Conservation (phyloP, 768 basidiomycete species). For the Russula sp. region DNA sequence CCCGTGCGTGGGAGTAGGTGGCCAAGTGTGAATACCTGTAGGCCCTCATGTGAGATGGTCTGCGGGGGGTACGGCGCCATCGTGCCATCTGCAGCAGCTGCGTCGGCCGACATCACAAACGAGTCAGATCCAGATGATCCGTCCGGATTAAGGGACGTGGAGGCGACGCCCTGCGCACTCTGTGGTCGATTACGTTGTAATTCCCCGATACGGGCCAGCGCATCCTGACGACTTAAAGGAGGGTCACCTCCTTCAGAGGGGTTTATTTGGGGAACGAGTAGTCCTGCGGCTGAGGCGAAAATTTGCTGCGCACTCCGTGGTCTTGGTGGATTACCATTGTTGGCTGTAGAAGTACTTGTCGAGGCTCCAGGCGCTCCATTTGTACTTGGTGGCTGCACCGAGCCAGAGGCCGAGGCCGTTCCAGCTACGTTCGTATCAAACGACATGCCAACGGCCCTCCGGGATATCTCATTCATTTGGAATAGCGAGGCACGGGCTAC, state of each 20-base stretch:
- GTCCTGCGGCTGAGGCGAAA: slow-evolving; percentile 36
- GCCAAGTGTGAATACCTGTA: slow-evolving; percentile 79
- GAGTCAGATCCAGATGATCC: slow-evolving; percentile 26
- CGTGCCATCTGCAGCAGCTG: not conserved
- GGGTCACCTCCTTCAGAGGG: slow-evolving; percentile 30
- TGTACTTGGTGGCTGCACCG: slow-evolving; percentile 26
- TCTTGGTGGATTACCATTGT: slow-evolving; percentile 27
- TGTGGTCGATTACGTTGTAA: slow-evolving; percentile 38
- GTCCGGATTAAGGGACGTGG: slow-evolving; percentile 17
- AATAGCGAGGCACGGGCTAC: slow-evolving; percentile 66
- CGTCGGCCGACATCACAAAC: slow-evolving; percentile 20
- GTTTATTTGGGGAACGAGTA: slow-evolving; percentile 33
- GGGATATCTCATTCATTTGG: slow-evolving; percentile 77
- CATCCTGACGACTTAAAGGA: slow-evolving; percentile 43
- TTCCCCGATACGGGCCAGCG: slow-evolving; percentile 54
- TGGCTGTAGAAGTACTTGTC: slow-evolving; percentile 18
- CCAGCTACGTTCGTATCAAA: slow-evolving; percentile 31
- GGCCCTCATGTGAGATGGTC: slow-evolving; percentile 51
- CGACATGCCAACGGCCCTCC: slow-evolving; percentile 51
- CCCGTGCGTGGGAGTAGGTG: slow-evolving; percentile 63
- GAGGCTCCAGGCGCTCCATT: slow-evolving; percentile 22
- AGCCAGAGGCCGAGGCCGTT: slow-evolving; percentile 27
- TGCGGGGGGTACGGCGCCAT: slow-evolving; percentile 28
- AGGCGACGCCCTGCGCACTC: slow-evolving; percentile 23
- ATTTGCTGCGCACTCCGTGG: slow-evolving; percentile 35